Base-by-base conservation (phyloP, 345 rosid genomes). In the Gossypium rotundifolium region DNA sequence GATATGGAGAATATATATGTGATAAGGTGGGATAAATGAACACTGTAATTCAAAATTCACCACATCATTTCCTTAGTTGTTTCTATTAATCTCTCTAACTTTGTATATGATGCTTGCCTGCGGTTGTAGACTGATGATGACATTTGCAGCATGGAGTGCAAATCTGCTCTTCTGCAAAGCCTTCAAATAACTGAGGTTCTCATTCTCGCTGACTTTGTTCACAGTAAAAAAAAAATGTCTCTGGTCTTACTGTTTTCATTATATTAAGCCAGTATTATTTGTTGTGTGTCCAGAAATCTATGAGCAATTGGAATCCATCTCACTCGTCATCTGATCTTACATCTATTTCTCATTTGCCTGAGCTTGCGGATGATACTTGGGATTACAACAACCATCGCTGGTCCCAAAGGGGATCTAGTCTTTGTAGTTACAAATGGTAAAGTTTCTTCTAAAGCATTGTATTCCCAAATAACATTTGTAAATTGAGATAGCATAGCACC, bases 71-170 rank as follows among this genome's bases (percentile, higher is more conserved):
- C 46, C 42, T 18, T 48, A 18, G 40, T 42, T 33, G n/a, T 73
- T 77, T 74, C 45, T 57, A 20, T 75, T 23, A 69, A 9, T 55
- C 59, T 23, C 18, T 18, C 11, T 77, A 38, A 59, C 42, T 16
- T 70, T 42, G 29, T 66, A n/a, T 60, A 10, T 44, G n/a, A 65
- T 53, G 23, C 73, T 12, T 82, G 44, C 59, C 4, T 76, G 65
- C 67, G 53, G 63, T 77, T 61, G 70, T 79, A 90, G 95, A 90
- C 93, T 2, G 88, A 88, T 69, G 93, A 88, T 70, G 95, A 90
- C 74, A 84, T 90, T 78, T 90, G 95, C 85, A 88, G 91, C 82
- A 53, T 82, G 79, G 95, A 90, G 74, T 90, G 95, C 80, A 90
- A 90, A 79, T 82, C 78, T 40, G 85, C 79, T 75, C 90, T 88